These are phyloP conservation scores for Hippophae gyantsensis DNA, from an alignment of 306 rosid genomes.

Conservation along the genomic window DNA sequence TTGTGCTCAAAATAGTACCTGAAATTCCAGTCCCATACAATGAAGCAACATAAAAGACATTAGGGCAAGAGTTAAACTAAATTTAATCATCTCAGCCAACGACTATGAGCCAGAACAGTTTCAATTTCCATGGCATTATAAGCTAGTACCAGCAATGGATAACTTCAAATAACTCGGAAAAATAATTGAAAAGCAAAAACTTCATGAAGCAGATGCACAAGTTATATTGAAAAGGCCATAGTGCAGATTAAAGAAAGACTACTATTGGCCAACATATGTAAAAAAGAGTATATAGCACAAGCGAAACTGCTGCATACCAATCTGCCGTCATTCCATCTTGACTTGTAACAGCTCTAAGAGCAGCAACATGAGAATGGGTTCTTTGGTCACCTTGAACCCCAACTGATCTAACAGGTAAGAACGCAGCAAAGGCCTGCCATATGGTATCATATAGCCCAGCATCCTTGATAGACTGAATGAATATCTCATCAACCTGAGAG, in stretches of 20 bases:
- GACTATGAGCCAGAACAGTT: too few relatives aligned
- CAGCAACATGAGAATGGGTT: conserved; percentile 93
- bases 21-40: conserved; percentile 12
- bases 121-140: too few relatives aligned
- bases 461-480: conserved; percentile 72
- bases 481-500: conserved; percentile 87
- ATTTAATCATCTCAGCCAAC: too few relatives aligned
- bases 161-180: too few relatives aligned
- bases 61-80: background rate
- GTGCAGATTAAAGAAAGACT: too few relatives aligned
- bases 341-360: conserved; percentile 93
- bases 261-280: too few relatives aligned
- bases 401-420: conserved; percentile 78
- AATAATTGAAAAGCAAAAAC: too few relatives aligned
- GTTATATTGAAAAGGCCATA: too few relatives aligned
- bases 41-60: background rate
- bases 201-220: too few relatives aligned
- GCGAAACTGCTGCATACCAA: conserved; percentile 46
- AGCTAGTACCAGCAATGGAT: too few relatives aligned
- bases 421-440: conserved; percentile 98
- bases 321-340: conserved; percentile 99
- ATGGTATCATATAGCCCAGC: conserved; percentile 88
- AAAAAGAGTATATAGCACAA: background rate
- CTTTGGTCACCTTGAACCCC: conserved; percentile 96
- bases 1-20: conserved; percentile 86